phyloP scores from a whole-genome alignment of 1,284 basidiomycete genomes.

The Ceratorhiza oryzae-sativae region DNA sequence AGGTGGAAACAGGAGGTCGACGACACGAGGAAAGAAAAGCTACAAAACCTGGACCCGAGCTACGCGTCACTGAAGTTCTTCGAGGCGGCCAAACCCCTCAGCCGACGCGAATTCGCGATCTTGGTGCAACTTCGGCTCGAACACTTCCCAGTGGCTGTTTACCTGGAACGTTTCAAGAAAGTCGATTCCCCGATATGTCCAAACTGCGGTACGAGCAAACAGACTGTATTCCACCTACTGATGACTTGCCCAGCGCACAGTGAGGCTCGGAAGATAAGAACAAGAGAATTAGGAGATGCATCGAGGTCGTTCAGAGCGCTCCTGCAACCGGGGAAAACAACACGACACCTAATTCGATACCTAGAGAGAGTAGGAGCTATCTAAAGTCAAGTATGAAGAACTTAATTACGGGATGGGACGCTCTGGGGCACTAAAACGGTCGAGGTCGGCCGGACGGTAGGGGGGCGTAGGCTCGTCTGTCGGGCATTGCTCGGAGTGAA shows the following conservation, averaged over 20 bases:
- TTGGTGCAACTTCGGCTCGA: conserved; percentile 8
- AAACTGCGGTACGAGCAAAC: neutral
- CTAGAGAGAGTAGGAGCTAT: neutral
- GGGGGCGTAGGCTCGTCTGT: conserved; percentile 17
- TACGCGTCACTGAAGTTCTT: conserved; percentile 7
- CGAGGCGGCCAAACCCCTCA: neutral
- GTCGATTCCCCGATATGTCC: conserved; percentile 6
- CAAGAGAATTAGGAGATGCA: neutral
- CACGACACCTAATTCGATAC: neutral
- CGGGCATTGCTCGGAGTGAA: neutral
- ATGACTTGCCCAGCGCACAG: neutral
- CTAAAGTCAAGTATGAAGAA: too few relatives aligned
- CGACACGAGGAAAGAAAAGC: neutral
- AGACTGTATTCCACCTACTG: neutral
- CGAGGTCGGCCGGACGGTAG: neutral
- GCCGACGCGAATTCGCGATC: neutral
- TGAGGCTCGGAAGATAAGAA: neutral
- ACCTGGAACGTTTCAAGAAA: conserved; percentile 1
- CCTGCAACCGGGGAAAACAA: neutral
- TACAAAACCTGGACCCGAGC: neutral
- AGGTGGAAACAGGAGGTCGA: conserved; percentile 3
- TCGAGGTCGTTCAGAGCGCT: neutral
- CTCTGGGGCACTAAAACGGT: neutral
- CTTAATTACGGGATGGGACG: too few relatives aligned
- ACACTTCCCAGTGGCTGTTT: conserved; percentile 8